Evolutionary conservation across 192 early-diverging fungal species (phyloP), one percentile per base, ranked within the genome.

Genomic region (Podila epigama): DNA sequence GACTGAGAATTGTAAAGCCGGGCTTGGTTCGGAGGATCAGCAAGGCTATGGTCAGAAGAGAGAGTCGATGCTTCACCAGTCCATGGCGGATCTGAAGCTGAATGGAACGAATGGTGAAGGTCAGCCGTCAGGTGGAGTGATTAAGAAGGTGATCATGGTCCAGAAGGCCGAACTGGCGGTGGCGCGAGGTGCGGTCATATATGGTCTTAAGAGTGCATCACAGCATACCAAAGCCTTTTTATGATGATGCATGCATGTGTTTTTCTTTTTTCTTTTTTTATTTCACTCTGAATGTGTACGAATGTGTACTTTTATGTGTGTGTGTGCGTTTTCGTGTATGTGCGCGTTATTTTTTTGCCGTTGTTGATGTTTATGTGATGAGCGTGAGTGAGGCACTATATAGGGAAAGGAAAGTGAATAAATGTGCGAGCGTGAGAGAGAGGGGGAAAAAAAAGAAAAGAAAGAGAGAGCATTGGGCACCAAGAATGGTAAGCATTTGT

Each of bases 151-250:
- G 20, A 55, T 77, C 55, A 77, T 77, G 65, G 73, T 77, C 9
- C 66, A 63, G 27, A 70, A 72, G 50, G 79, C 69, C 2, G 79
- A 80, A 25, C 63, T 80, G 6, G 79, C 79, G 7, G 69, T 80
- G 12, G 70, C 79, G 16, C 63, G 79, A 20, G 79, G 79, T 2
- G 79, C 79, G 16, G 79, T 80, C 6, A 67, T 80, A 36, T 80
- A 72, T 71, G 79, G 79, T 7, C 79, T 80, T 40, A 80, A 80
- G 66, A 77, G 73, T 28, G 73, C 73, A 6, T 77, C 73, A 9
- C 73, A 77, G 39, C 58, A 67, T 31, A 77, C 73, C 29, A 77
- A 77, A 37, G 73, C 73, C 4, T 77, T 77, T 22, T 50, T 77
- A 8, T 77, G 40, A 68, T n/a, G n/a, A n/a, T n/a, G n/a, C n/a